Evolutionary conservation across 164 flowering plant genomes (phyloP).

Genomic region (Malania oleifera): DNA sequence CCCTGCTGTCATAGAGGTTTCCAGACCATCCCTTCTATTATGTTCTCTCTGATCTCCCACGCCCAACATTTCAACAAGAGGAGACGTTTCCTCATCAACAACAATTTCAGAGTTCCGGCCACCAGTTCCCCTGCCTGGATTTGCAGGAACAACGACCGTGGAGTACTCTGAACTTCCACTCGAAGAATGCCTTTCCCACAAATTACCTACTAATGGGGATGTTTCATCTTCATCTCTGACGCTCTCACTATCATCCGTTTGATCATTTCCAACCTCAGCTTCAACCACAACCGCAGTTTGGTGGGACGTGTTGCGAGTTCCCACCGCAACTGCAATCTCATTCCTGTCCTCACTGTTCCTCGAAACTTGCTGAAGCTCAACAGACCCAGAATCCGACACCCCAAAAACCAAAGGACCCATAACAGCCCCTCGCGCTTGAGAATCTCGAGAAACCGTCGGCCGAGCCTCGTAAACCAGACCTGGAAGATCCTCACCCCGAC

Average conservation of each 20-base stretch:
- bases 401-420: constrained; percentile 51
- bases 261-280: constrained; percentile 10
- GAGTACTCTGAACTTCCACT: constrained; percentile 27
- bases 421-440: constrained; percentile 15
- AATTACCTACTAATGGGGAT: constrained; percentile 41
- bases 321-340: constrained; percentile 3
- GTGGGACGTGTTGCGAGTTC: constrained; percentile 12
- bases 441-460: constrained; percentile 33
- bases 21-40: constrained; percentile 14
- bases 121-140: constrained; percentile 9
- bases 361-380: constrained; percentile 58
- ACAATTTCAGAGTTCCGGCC: constrained; percentile 29
- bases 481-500: constrained; percentile 79
- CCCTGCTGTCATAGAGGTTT: constrained; percentile 6
- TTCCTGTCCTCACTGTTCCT: constrained; percentile 9
- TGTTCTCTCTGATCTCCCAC: constrained; percentile 22
- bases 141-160: constrained; percentile 5
- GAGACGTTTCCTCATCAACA: constrained; percentile 49
- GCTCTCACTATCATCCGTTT: constrained; percentile 9
- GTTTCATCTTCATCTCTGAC: constrained; percentile 36
- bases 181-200: constrained; percentile 15
- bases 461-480: constrained; percentile 86
- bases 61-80: constrained; percentile 40
- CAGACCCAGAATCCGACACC: constrained; percentile 36
- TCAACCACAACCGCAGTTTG: constrained; percentile 11